Evolutionary conservation across 495 filamentous ascomycete genomes (phyloP), one percentile per base, ranked within the genome.

Genomic region (Hypomontagnella submonticulosa): DNA sequence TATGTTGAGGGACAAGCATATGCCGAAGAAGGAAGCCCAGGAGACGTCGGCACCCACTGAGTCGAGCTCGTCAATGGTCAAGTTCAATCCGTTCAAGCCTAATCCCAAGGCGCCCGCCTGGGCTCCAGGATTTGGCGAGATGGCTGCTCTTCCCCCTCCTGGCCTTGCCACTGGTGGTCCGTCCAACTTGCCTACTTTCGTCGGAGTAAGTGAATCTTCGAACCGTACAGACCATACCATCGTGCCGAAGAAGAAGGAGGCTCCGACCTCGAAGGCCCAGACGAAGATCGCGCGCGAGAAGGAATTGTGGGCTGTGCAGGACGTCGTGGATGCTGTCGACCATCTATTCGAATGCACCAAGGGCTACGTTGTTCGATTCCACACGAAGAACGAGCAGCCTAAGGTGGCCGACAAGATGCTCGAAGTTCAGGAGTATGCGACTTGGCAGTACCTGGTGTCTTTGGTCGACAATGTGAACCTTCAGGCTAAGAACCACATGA

Each of bases 351-450:
- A 8, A 0, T 12, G 63, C 10, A 33, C 60, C 10, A 69, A 60
- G 19, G 66, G 66, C 7, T 69, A 69, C n/a, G 20, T 63, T 8
- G 60, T 63, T 1, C 32, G 37, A 5, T 69, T 42, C 19, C 66
- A 69, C 19, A 63, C 52, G 12, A 2, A 1, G 0, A 30, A 19
- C 0, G 49, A 69, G 0, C 1, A n/a, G 3, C 37, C 48, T 15
- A 59, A 51, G 19, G 49, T 63, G 0, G 6, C 41, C 0, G 8
- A 59, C 42, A 10, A 48, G 5, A 49, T 44, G 41, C 18, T 69
- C 3, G 12, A 34, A 18, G 7, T 33, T 1, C 15, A 53, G 9
- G 66, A 63, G 43, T 19, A 37, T 0, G 3, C 42, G 4, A 69
- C 66, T 1, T 69, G 66, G 66, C 16, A 37, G 15, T 69, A 69